Conservation (phyloP, 2,329 filamentous ascomycete genomes). For the Lachnellula hyalina region DNA sequence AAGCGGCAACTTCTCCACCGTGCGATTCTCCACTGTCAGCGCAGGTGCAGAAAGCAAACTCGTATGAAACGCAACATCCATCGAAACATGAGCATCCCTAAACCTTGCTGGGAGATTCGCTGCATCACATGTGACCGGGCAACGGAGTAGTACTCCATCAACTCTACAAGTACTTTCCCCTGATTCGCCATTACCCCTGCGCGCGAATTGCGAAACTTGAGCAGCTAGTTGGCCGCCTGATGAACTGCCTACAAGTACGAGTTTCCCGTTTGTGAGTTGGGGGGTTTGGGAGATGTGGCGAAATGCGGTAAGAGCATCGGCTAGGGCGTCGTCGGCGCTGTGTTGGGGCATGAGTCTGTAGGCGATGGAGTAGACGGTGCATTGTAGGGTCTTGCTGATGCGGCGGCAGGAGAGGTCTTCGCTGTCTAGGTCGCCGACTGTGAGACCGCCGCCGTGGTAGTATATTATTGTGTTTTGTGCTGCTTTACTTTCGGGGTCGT, state of each 20-base stretch:
- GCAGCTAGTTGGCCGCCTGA: constrained; percentile 45
- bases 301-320: constrained; percentile 39
- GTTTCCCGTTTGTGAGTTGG: not conserved
- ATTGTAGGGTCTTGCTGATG: constrained; percentile 32
- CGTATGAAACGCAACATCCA: constrained; percentile 33
- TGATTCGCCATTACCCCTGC: not conserved
- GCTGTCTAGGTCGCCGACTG: constrained; percentile 44
- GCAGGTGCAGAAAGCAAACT: constrained; percentile 32
- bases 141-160: constrained; percentile 41
- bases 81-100: constrained; percentile 36
- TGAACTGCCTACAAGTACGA: constrained; percentile 41
- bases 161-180: constrained; percentile 27
- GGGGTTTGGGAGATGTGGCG: constrained; percentile 22
- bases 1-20: constrained; percentile 38
- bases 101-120: constrained; percentile 36
- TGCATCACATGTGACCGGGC: constrained; percentile 44
- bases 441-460: constrained; percentile 44
- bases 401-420: constrained; percentile 44
- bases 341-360: constrained; percentile 42
- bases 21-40: constrained; percentile 33
- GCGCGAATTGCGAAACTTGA: constrained; percentile 35
- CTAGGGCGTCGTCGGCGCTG: constrained; percentile 36
- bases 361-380: constrained; percentile 39
- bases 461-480: constrained; percentile 34
- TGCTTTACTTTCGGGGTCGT: no score